Evolutionary conservation across 208 protist species (phyloP).

Genomic region (Wallacemonas sp.): DNA sequence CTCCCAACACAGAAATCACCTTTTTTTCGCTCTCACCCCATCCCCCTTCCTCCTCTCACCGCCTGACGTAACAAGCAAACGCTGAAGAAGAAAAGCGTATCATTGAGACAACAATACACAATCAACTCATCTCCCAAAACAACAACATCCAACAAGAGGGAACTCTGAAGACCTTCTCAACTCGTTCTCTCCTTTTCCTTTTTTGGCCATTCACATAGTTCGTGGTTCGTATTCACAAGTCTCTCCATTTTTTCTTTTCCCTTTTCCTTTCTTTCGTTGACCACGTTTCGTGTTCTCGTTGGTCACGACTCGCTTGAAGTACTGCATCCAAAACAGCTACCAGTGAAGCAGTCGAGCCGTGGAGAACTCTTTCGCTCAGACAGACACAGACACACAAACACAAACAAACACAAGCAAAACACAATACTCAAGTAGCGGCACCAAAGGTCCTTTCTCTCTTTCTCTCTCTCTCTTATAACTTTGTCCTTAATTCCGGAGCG

Average conservation of each 20-base stretch:
- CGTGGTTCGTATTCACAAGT: no score
- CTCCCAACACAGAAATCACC: no score
- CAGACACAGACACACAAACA: slow-evolving; percentile 10
- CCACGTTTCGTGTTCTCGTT: slow-evolving; percentile 5
- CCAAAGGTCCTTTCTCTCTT: no score
- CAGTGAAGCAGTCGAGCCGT: no score
- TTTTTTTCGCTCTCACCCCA: neutral
- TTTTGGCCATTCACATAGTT: slow-evolving; percentile 7
- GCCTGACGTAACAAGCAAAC: neutral
- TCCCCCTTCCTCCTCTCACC: neutral
- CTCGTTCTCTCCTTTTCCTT: neutral
- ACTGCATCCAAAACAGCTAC: no score
- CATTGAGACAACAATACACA: neutral
- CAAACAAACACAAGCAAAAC: slow-evolving; percentile 8
- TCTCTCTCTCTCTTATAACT: slow-evolving; percentile 13
- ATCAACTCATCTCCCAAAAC: neutral
- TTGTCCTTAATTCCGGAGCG: no score
- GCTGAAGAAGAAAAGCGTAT: neutral
- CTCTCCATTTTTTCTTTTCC: slow-evolving; percentile 7
- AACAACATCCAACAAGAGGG: neutral
- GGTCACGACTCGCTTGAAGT: no score
- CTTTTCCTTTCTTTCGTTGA: slow-evolving; percentile 13
- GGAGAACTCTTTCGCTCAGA: no score
- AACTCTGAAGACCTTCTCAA: neutral
- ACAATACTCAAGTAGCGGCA: no score